Evolutionary conservation across 1,284 basidiomycete species (phyloP).

Genomic region (Cystobasidium slooffiae): DNA sequence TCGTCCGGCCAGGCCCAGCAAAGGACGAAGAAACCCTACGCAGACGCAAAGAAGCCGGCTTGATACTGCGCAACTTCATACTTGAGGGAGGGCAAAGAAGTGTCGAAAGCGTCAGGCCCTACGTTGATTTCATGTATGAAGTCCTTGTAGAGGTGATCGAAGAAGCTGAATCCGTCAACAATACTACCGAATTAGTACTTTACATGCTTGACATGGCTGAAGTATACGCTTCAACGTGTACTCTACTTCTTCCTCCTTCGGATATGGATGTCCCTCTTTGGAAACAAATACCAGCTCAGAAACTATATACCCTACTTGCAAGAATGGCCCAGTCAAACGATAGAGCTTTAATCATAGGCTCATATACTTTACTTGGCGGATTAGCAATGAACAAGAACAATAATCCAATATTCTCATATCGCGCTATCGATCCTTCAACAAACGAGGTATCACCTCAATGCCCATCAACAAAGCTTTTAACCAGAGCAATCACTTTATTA

Average conservation of each 20-base stretch:
- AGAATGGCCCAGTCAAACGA: slow-evolving; percentile 67
- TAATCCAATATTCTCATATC: slow-evolving; percentile 49
- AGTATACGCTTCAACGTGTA: slow-evolving; percentile 45
- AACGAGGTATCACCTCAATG: slow-evolving; percentile 64
- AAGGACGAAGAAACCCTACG: slow-evolving; percentile 28
- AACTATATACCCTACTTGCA: slow-evolving; percentile 61
- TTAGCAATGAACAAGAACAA: slow-evolving; percentile 67
- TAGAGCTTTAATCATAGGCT: slow-evolving; percentile 70
- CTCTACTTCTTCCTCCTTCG: slow-evolving; percentile 30
- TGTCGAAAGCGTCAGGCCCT: slow-evolving; percentile 17
- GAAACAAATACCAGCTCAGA: slow-evolving; percentile 38
- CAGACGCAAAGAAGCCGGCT: slow-evolving; percentile 65
- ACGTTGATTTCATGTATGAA: slow-evolving; percentile 33
- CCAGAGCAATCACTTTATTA: slow-evolving; percentile 66
- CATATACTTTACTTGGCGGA: slow-evolving; percentile 65
- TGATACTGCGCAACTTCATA: slow-evolving; percentile 75
- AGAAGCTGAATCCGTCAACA: slow-evolving; percentile 24
- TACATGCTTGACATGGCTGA: slow-evolving; percentile 53
- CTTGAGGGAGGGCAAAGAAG: slow-evolving; percentile 53
- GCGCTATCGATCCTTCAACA: neutral
- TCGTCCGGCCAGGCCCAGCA: slow-evolving; percentile 63
- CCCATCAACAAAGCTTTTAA: slow-evolving; percentile 58
- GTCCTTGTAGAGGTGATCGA: slow-evolving; percentile 63
- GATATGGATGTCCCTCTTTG: slow-evolving; percentile 34
- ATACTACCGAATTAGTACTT: slow-evolving; percentile 48